Percentiles rank a stretch among this genome's conserved stretches.
Conservation (phyloP, 306 rosid genomes). For the Prinsepia uniflora region DNA sequence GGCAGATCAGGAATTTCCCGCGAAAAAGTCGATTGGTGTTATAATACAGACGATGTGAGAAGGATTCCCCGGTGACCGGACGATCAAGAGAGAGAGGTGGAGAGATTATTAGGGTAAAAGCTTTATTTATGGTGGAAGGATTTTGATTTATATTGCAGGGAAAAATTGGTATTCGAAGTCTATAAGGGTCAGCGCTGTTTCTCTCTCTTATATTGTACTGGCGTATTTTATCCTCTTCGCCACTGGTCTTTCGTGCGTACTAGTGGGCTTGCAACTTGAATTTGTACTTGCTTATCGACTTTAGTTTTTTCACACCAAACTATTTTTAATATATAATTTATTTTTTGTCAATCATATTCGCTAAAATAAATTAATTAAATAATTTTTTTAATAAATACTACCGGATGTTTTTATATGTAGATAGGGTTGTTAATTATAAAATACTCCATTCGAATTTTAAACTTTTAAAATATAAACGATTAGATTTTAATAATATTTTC, state of each 20-base stretch:
- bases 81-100: background rate
- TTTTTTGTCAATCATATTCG: too few relatives aligned
- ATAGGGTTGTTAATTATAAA: too few relatives aligned
- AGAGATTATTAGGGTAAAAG: conserved; percentile 8
- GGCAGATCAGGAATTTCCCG: conserved; percentile 22
- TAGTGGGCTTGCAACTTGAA: too few relatives aligned
- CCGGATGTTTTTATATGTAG: too few relatives aligned
- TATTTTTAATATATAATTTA: too few relatives aligned
- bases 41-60: conserved; percentile 20
- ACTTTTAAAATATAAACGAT: too few relatives aligned
- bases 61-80: conserved; percentile 31
- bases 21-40: conserved; percentile 13
- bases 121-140: background rate
- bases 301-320: too few relatives aligned
- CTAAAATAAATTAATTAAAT: too few relatives aligned
- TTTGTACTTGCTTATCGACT: too few relatives aligned
- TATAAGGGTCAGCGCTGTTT: conserved; percentile 9
- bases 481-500: too few relatives aligned
- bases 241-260: background rate
- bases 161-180: background rate
- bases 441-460: too few relatives aligned
- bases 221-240: background rate
- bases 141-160: background rate
- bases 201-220: background rate
- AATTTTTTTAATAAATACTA: too few relatives aligned